These are phyloP conservation scores for Karstenula rhodostoma DNA, from an alignment of 2,329 filamentous ascomycete species.

Conservation along the genomic window DNA sequence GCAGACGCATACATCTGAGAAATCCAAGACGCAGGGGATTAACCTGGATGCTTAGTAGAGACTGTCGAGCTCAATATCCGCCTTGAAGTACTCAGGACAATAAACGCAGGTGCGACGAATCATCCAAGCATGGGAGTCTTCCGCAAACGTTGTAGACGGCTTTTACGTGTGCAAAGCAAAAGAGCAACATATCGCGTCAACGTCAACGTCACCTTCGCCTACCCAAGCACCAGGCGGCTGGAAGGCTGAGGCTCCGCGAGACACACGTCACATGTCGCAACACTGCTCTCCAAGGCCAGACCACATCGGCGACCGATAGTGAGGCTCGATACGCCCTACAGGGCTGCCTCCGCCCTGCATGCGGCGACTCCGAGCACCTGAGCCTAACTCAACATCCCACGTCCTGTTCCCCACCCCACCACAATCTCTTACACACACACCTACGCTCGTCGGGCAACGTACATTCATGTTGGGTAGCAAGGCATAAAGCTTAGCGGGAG, in stretches of 20 bases:
- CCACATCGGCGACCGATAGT: conserved; percentile 3
- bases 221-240: not conserved
- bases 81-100: too few species aligned
- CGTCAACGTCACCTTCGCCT: not conserved
- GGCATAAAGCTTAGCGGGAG: conserved; percentile 11
- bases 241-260: not conserved
- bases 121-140: too few species aligned
- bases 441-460: not conserved
- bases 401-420: not conserved
- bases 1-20: too few species aligned
- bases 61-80: too few species aligned
- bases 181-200: not conserved
- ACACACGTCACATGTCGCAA: not conserved
- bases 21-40: too few species aligned
- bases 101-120: too few species aligned
- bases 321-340: conserved; percentile 6
- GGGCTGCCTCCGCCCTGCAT: conserved; percentile 5
- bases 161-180: not conserved
- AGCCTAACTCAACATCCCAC: conserved; percentile 7
- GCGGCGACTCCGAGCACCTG: conserved; percentile 7
- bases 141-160: too few species aligned
- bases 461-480: conserved; percentile 4
- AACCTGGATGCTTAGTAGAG: too few species aligned
- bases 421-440: not conserved
- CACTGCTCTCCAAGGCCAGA: not conserved